Evolutionary conservation across 768 basidiomycete species (phyloP).

Genomic region (Leccinum subgranulosum): DNA sequence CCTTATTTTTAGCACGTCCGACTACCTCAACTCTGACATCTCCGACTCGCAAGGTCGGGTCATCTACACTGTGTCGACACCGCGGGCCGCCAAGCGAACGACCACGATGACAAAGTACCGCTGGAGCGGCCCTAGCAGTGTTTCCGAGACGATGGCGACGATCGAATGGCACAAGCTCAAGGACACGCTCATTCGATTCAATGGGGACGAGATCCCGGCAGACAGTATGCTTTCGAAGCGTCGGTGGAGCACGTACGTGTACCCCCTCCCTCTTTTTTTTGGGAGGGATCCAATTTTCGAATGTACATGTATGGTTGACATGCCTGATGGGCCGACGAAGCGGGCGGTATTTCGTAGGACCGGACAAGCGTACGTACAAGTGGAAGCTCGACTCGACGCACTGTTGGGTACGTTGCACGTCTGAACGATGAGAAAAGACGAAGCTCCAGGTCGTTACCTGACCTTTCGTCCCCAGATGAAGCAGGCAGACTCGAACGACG

Average conservation of each 20-base stretch:
- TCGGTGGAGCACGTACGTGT: slow-evolving; percentile 23
- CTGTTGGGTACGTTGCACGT: slow-evolving; percentile 21
- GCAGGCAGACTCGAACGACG: slow-evolving; percentile 5
- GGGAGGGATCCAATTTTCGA: background rate
- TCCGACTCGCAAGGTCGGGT: slow-evolving; percentile 17
- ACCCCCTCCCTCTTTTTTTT: background rate
- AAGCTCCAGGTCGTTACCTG: background rate
- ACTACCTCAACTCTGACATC: slow-evolving; percentile 19
- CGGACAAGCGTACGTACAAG: slow-evolving; percentile 32
- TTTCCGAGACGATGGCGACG: slow-evolving; percentile 29
- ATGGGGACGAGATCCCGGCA: slow-evolving; percentile 27
- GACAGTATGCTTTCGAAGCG: slow-evolving; percentile 21
- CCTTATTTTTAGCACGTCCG: slow-evolving; percentile 20
- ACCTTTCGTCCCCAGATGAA: slow-evolving; percentile 20
- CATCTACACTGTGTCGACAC: slow-evolving; percentile 22
- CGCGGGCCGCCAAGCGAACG: slow-evolving; percentile 9
- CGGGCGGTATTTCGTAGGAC: slow-evolving; percentile 32
- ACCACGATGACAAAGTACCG: slow-evolving; percentile 26
- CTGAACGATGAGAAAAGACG: background rate
- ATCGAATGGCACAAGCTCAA: slow-evolving; percentile 33
- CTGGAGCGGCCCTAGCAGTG: slow-evolving; percentile 17
- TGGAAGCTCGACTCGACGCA: slow-evolving; percentile 32
- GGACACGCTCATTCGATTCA: slow-evolving; percentile 29
- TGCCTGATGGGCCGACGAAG: slow-evolving; percentile 11
- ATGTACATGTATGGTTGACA: background rate